A percentile compares a stretch with the other conserved stretches of the same genome.
These are phyloP conservation scores for Trichoderma koningii DNA, from an alignment of 2,329 filamentous ascomycete genomes.

Conservation along the genomic window DNA sequence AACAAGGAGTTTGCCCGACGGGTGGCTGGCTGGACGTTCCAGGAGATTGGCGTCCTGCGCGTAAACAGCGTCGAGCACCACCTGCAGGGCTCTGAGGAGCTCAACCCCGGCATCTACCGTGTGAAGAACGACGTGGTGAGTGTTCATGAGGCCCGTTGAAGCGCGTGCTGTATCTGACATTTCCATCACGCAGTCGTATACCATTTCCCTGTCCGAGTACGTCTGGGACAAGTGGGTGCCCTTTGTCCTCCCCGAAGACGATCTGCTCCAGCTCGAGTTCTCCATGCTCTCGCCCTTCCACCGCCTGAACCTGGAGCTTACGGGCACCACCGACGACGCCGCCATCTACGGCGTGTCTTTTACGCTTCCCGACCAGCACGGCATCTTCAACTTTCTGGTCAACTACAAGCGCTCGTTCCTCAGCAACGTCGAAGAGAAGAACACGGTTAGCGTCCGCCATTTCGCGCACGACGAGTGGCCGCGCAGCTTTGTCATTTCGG, in stretches of 20 bases:
- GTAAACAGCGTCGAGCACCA: constrained; percentile 83
- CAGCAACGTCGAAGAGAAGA: constrained; percentile 88
- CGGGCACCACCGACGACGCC: constrained; percentile 62
- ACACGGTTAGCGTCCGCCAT: constrained; percentile 90
- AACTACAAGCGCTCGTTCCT: constrained; percentile 97
- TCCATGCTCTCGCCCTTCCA: constrained; percentile 98
- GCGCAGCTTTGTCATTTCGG: constrained; percentile 84
- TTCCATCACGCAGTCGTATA: constrained; percentile 64
- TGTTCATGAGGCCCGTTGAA: constrained; percentile 35
- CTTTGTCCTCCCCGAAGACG: constrained; percentile 68
- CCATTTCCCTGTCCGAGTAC: constrained; percentile 88
- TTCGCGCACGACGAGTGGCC: constrained; percentile 98
- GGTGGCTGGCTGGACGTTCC: constrained; percentile 92
- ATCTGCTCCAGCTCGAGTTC: constrained; percentile 91
- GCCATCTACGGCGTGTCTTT: constrained; percentile 76
- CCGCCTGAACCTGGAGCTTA: constrained; percentile 70
- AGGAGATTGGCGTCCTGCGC: constrained; percentile 86
- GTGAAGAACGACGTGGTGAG: constrained; percentile 96
- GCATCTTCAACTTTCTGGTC: constrained; percentile 97
- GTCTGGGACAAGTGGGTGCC: constrained; percentile 71
- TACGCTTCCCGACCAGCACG: constrained; percentile 90
- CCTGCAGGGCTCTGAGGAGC: constrained; percentile 55
- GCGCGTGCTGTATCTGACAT: background rate
- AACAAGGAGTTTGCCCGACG: constrained; percentile 86
- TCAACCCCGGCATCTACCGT: constrained; percentile 87